phyloP scores from a whole-genome alignment of 495 filamentous ascomycete species.

The Penicillium coprophilum region DNA sequence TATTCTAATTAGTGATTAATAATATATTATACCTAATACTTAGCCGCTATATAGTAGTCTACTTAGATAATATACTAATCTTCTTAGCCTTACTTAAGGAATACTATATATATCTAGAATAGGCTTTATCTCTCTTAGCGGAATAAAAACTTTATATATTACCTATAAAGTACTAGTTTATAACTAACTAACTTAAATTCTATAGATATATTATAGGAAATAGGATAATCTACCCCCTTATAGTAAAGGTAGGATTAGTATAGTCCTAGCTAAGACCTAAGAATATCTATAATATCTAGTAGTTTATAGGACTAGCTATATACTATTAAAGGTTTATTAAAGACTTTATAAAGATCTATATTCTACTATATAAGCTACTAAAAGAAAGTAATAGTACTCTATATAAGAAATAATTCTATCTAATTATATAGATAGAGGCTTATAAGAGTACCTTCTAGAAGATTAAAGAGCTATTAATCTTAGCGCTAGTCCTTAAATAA shows the following conservation, averaged over 20 bases:
- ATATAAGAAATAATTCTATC: neutral
- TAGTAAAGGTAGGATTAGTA: neutral
- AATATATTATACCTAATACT: too few species aligned
- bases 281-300: neutral
- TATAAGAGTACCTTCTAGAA: neutral
- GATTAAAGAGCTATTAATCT: neutral
- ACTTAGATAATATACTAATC: too few species aligned
- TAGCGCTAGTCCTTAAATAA: neutral
- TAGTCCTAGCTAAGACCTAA: neutral
- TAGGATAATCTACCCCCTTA: neutral
- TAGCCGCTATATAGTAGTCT: too few species aligned
- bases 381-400: neutral
- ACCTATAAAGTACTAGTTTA: too few species aligned
- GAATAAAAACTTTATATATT: too few species aligned
- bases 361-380: neutral
- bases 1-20: neutral
- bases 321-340: neutral
- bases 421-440: neutral
- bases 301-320: neutral
- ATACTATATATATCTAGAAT: too few species aligned
- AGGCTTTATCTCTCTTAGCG: rapidly evolving
- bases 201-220: neutral
- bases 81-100: too few species aligned
- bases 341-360: neutral
- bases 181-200: too few species aligned